These are phyloP conservation scores for Arabidopsis arenosa DNA, from an alignment of 345 rosid species.

Conservation along the genomic window DNA sequence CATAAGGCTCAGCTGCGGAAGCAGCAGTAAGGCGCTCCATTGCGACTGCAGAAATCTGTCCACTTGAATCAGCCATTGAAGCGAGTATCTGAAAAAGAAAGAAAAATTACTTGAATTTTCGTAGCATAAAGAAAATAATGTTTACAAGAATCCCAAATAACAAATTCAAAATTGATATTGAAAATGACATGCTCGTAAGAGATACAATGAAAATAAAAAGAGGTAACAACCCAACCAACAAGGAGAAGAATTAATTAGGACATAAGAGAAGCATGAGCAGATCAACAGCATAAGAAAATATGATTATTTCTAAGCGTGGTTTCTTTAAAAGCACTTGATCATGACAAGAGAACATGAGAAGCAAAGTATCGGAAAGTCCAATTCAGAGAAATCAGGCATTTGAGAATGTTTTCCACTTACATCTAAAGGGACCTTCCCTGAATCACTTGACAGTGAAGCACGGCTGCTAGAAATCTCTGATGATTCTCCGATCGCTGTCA, in stretches of 20 bases:
- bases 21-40: slow-evolving; percentile 99
- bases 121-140: slow-evolving; percentile 16
- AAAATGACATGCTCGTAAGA: slow-evolving; percentile 29
- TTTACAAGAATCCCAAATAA: slow-evolving; percentile 8
- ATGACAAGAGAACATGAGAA: slow-evolving; percentile 23
- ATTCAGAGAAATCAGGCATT: slow-evolving; percentile 27
- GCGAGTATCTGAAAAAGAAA: slow-evolving; percentile 75
- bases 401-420: slow-evolving; percentile 60
- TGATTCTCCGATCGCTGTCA: slow-evolving; percentile 55
- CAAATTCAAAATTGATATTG: not conserved
- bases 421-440: slow-evolving; percentile 81
- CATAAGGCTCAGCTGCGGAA: slow-evolving; percentile 97
- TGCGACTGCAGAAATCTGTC: slow-evolving; percentile 83
- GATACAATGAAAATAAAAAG: slow-evolving; percentile 5
- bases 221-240: slow-evolving; percentile 15
- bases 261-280: slow-evolving; percentile 10
- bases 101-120: slow-evolving; percentile 30
- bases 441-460: slow-evolving; percentile 61
- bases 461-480: slow-evolving; percentile 65
- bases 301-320: not conserved
- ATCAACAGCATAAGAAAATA: slow-evolving; percentile 7
- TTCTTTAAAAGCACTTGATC: slow-evolving; percentile 14
- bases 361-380: slow-evolving; percentile 6
- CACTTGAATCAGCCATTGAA: slow-evolving; percentile 98
- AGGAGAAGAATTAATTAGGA: slow-evolving; percentile 2